phyloP scores from a whole-genome alignment of 2,329 filamentous ascomycete species.

The Colletotrichum zoysiae region DNA sequence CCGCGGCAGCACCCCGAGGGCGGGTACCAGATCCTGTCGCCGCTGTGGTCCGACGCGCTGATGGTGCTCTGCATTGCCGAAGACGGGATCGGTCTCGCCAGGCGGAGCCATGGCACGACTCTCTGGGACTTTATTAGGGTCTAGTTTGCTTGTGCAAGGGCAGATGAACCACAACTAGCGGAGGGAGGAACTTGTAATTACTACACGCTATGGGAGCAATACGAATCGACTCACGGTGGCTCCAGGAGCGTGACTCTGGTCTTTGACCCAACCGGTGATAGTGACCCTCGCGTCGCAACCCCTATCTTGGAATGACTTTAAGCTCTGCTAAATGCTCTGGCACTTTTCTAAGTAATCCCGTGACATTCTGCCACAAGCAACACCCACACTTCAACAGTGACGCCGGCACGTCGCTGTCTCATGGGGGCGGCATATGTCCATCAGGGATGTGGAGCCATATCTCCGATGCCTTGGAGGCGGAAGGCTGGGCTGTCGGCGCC shows the following conservation, averaged over 20 bases:
- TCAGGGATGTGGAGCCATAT: too few species aligned
- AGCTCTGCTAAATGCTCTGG: too few species aligned
- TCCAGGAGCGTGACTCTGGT: background rate
- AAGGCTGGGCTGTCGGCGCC: too few species aligned
- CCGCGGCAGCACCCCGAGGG: constrained; percentile 6
- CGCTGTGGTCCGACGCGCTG: background rate
- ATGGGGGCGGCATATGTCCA: too few species aligned
- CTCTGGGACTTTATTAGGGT: constrained; percentile 20
- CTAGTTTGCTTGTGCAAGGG: background rate
- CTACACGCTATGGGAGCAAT: background rate
- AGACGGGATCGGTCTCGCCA: background rate
- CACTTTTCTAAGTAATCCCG: too few species aligned
- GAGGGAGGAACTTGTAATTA: too few species aligned
- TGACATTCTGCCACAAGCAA: too few species aligned
- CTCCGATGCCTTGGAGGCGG: too few species aligned
- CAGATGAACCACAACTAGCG: background rate
- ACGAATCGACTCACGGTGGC: background rate
- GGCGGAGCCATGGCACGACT: constrained; percentile 13
- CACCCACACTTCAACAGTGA: too few species aligned
- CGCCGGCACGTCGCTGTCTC: too few species aligned
- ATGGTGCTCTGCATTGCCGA: constrained; percentile 13
- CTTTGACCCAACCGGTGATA: background rate
- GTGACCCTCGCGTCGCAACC: background rate
- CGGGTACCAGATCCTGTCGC: constrained; percentile 22
- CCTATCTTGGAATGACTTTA: too few species aligned